Conservation (phyloP, 2,329 filamentous ascomycete genomes). For the Clonostachys byssicola region DNA sequence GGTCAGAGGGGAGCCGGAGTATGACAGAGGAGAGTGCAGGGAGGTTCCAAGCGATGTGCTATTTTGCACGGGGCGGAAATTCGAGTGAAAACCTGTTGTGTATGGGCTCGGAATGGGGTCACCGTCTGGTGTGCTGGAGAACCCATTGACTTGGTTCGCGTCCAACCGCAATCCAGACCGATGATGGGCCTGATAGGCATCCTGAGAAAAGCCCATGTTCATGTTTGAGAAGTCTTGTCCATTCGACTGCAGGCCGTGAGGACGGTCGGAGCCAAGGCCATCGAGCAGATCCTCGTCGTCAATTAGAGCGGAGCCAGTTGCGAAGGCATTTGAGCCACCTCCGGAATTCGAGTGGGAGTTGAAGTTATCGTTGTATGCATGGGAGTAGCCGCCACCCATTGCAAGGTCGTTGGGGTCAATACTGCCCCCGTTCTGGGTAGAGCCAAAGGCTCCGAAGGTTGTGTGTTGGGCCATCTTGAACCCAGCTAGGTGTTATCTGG, state of each 20-base stretch:
- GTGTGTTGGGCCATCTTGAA: constrained; percentile 46
- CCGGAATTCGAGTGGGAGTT: constrained; percentile 43
- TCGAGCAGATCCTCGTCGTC: constrained; percentile 88
- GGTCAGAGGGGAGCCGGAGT: constrained; percentile 31
- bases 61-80: constrained; percentile 68
- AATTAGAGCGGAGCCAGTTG: constrained; percentile 73
- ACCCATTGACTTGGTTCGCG: constrained; percentile 70
- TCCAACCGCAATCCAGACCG: constrained; percentile 59
- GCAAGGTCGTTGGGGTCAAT: constrained; percentile 85
- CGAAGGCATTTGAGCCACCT: constrained; percentile 68
- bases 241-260: constrained; percentile 42
- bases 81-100: constrained; percentile 73
- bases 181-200: constrained; percentile 51
- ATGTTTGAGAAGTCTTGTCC: constrained; percentile 54
- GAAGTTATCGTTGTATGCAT: constrained; percentile 45
- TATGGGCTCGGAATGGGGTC: constrained; percentile 91
- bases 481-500: no score
- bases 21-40: constrained; percentile 32
- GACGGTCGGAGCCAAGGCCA: constrained; percentile 49
- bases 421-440: constrained; percentile 48
- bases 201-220: constrained; percentile 53
- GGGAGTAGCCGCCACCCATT: constrained; percentile 59
- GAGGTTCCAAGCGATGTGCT: constrained; percentile 51
- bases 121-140: constrained; percentile 87
- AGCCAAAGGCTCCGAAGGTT: constrained; percentile 51